These are phyloP conservation scores for Pleurotus cornucopiae DNA, from an alignment of 768 basidiomycete species.

Conservation along the genomic window DNA sequence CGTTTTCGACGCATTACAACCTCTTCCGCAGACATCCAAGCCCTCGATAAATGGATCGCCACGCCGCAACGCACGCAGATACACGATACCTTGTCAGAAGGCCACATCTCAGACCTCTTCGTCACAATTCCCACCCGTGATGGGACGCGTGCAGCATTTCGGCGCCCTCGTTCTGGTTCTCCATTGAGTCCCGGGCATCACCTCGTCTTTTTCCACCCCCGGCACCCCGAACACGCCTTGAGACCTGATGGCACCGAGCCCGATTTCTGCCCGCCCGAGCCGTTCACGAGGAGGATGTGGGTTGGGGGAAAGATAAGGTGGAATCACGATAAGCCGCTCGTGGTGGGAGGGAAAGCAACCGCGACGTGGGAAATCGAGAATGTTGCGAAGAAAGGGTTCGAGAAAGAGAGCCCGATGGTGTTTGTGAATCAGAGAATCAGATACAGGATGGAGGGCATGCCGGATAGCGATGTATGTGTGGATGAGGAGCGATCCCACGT, in stretches of 20 bases:
- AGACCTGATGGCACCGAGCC: conserved; percentile 68
- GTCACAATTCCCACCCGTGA: conserved; percentile 69
- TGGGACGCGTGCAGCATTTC: conserved; percentile 40
- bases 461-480: conserved; percentile 37
- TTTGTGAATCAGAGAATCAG: conserved; percentile 68
- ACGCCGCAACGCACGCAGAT: not conserved
- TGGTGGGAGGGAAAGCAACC: conserved; percentile 48
- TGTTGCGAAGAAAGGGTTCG: conserved; percentile 66
- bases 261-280: conserved; percentile 66
- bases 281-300: conserved; percentile 81
- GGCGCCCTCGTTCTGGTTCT: conserved; percentile 33
- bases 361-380: conserved; percentile 44
- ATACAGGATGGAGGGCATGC: conserved; percentile 38
- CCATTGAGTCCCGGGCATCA: conserved; percentile 62
- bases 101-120: conserved; percentile 56
- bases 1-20: not conserved
- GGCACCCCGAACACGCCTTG: conserved; percentile 50
- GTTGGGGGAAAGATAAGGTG: conserved; percentile 67
- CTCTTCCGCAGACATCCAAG: conserved; percentile 13
- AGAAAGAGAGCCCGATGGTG: conserved; percentile 58
- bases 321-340: conserved; percentile 42
- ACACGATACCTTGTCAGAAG: not conserved
- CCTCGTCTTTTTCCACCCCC: conserved; percentile 69
- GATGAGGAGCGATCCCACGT: conserved; percentile 68
- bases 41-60: conserved; percentile 16